phyloP scores from a whole-genome alignment of 2,329 filamentous ascomycete genomes.

The Pyrenochaeta sp. region DNA sequence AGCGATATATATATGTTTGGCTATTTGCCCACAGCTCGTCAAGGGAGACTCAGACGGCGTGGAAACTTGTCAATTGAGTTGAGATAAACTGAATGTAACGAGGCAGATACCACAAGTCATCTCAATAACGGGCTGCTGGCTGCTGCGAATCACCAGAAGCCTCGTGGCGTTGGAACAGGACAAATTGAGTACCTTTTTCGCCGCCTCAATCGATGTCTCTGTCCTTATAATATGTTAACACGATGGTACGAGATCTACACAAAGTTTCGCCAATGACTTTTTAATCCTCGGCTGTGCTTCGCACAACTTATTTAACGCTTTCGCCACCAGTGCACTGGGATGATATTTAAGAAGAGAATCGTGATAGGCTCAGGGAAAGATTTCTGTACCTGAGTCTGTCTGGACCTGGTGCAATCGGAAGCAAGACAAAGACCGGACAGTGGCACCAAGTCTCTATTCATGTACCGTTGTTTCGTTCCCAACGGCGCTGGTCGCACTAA shows the following conservation, averaged over 20 bases:
- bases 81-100: constrained; percentile 1
- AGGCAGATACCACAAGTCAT: neutral
- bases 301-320: constrained; percentile 8
- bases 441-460: constrained; percentile 9
- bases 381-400: constrained; percentile 5
- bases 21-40: constrained; percentile 1
- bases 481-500: constrained; percentile 7
- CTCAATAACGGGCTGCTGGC: neutral
- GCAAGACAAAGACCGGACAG: constrained; percentile 3
- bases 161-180: constrained; percentile 6
- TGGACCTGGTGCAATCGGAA: constrained; percentile 11
- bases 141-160: neutral
- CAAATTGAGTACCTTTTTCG: neutral
- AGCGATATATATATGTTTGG: constrained; percentile 6
- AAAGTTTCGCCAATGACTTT: neutral
- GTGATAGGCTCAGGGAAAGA: constrained; percentile 2
- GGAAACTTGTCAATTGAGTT: constrained; percentile 1
- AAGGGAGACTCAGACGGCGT: constrained; percentile 11
- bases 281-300: constrained; percentile 7
- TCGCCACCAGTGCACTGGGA: constrained; percentile 10
- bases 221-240: neutral
- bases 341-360: neutral
- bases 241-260: constrained; percentile 2
- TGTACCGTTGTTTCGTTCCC: constrained; percentile 8
- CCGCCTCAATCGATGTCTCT: neutral